Base-by-base conservation (phyloP, 306 rosid genomes). In the Trifolium fragiferum region DNA sequence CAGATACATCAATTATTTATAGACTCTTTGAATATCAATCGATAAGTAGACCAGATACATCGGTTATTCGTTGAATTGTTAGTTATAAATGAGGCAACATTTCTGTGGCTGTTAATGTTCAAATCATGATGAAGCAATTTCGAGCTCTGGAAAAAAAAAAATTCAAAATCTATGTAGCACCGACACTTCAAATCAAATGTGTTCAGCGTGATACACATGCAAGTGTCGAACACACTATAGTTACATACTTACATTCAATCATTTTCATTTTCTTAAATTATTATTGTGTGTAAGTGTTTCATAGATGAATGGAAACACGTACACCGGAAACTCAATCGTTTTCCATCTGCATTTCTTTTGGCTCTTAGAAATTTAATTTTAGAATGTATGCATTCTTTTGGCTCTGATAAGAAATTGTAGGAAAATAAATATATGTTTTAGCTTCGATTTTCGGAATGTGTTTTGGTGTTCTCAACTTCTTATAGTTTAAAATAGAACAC, bases 271-370 rank as follows among this genome's bases (percentile, higher is more conserved):
- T n/a, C 4, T 16, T 47, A 1, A 49, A 49, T n/a, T 15, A 49
- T 49, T n/a, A 49, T 3, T 0, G 1, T 49, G 55, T 43, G 15
- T 11, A 13, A 1, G 25, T 8, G 23, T 4, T 51, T 51, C 25
- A 51, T 53, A 43, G n/a, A 43, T 43, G 5, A 15, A 43, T 43
- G 13, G 15, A 43, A 43, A 11, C n/a, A 43, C 49, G 6, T 12
- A n/a, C 49, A 59, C 54, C 41, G 9, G 64, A 46, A 43, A 30
- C 73, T 30, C 30, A 13, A n/a, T 6, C 47, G 11, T 14, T 80
- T 57, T 53, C 8, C 46, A 71, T 49, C 57, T 46, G 38, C 50
- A 16, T 66, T 58, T 51, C 75, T 13, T 73, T 73, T 72, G 61
- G 59, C 16, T 51, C 25, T 51, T 23, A 25, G 54, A 65, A 65